These are phyloP conservation scores for Eutrema japonicum DNA, from an alignment of 345 rosid genomes.

Conservation along the genomic window DNA sequence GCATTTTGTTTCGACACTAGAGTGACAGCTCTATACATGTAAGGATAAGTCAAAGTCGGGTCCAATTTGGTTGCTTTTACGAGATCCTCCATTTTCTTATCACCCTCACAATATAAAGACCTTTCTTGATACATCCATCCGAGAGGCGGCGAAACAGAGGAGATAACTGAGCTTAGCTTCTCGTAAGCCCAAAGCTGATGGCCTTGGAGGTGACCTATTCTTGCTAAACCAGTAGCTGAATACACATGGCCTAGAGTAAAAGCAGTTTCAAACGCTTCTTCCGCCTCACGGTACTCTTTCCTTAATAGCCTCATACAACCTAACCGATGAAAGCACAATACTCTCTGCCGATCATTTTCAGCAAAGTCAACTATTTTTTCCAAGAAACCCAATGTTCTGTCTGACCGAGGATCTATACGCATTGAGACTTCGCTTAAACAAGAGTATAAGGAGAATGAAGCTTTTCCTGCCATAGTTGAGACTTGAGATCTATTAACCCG, in stretches of 20 bases:
- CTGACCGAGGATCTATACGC: slow-evolving; percentile 73
- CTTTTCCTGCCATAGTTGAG: slow-evolving; percentile 75
- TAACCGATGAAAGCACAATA: slow-evolving; percentile 87
- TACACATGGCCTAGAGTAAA: slow-evolving; percentile 72
- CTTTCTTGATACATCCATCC: slow-evolving; percentile 99
- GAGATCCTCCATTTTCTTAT: slow-evolving; percentile 82
- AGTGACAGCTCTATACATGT: slow-evolving; percentile 87
- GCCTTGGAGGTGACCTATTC: slow-evolving; percentile 69
- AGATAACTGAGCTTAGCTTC: slow-evolving; percentile 75
- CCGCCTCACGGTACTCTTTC: slow-evolving; percentile 84
- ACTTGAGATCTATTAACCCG: slow-evolving; percentile 59
- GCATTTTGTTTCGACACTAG: slow-evolving; percentile 81
- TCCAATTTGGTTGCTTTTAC: slow-evolving; percentile 83
- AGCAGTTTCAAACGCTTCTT: slow-evolving; percentile 70
- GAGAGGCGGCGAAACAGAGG: slow-evolving; percentile 64
- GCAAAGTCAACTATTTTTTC: slow-evolving; percentile 73
- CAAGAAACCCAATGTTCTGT: slow-evolving; percentile 67
- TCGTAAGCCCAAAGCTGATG: slow-evolving; percentile 68
- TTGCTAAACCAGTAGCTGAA: slow-evolving; percentile 87
- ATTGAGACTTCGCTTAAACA: slow-evolving; percentile 85
- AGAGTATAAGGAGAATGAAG: slow-evolving; percentile 79
- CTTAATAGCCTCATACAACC: slow-evolving; percentile 85
- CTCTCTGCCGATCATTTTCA: slow-evolving; percentile 65
- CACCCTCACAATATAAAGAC: slow-evolving; percentile 82
- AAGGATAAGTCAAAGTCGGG: slow-evolving; percentile 93